Evolutionary conservation across 2,329 filamentous ascomycete genomes (phyloP).

Genomic region (Colletotrichum cereale): DNA sequence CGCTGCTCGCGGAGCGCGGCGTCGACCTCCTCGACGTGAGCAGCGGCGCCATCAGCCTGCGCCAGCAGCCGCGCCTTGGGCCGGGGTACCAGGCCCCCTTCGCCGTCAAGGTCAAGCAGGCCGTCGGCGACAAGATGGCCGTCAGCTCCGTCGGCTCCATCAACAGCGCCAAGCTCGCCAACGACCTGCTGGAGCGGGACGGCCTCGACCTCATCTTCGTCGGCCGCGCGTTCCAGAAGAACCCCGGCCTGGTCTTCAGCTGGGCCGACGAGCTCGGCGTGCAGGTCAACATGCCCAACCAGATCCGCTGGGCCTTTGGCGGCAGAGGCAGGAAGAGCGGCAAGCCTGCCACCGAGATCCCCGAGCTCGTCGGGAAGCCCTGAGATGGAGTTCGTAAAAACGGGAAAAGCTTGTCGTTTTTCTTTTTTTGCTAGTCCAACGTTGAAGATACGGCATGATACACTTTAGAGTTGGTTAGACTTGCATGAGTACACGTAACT

Average conservation of each 20-base stretch:
- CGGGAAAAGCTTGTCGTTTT: no score
- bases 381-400: not conserved
- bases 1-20: slow-evolving; percentile 70
- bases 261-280: slow-evolving; percentile 64
- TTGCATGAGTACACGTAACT: no score
- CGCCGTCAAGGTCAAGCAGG: slow-evolving; percentile 74
- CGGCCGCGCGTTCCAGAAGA: slow-evolving; percentile 65
- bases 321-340: slow-evolving; percentile 47
- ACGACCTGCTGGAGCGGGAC: slow-evolving; percentile 56
- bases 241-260: slow-evolving; percentile 62
- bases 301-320: slow-evolving; percentile 67
- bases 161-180: slow-evolving; percentile 54
- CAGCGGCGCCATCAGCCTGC: slow-evolving; percentile 70
- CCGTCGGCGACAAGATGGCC: slow-evolving; percentile 71
- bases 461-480: no score
- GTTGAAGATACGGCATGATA: not conserved
- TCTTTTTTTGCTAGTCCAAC: not conserved
- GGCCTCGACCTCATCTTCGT: slow-evolving; percentile 59
- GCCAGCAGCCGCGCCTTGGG: slow-evolving; percentile 64
- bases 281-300: slow-evolving; percentile 58
- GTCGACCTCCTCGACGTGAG: slow-evolving; percentile 80
- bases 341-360: not conserved
- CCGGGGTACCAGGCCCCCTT: slow-evolving; percentile 77
- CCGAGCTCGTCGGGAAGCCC: not conserved
- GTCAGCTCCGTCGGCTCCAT: slow-evolving; percentile 62